phyloP scores from a whole-genome alignment of 2,329 filamentous ascomycete species.

The Ilyonectria sp. region DNA sequence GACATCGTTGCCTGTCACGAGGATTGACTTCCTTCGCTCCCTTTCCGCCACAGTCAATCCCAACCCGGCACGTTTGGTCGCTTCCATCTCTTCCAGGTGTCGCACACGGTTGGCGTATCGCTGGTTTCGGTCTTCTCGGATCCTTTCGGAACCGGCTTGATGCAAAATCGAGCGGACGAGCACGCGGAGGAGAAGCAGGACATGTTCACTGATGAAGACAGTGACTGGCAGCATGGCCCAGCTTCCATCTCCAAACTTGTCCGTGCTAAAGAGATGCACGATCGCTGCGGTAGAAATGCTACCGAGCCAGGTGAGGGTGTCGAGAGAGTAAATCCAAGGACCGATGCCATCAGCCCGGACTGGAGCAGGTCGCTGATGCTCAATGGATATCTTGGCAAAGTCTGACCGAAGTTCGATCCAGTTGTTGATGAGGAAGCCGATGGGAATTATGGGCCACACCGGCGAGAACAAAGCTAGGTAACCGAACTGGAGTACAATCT shows the following conservation, averaged over 20 bases:
- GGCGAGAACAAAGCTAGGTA: conserved; percentile 82
- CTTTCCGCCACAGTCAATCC: conserved; percentile 54
- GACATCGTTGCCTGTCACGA: conserved; percentile 50
- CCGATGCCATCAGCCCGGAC: conserved; percentile 81
- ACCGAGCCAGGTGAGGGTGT: conserved; percentile 80
- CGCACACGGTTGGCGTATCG: conserved; percentile 56
- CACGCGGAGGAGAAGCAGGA: conserved; percentile 74
- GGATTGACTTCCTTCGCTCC: conserved; percentile 56
- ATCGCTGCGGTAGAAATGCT: conserved; percentile 81
- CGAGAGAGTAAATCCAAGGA: conserved; percentile 78
- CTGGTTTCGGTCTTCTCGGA: conserved; percentile 57
- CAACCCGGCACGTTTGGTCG: conserved; percentile 52
- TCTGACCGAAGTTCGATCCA: conserved; percentile 85
- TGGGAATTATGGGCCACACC: conserved; percentile 81
- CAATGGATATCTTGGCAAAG: conserved; percentile 82
- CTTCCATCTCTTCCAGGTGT: conserved; percentile 59
- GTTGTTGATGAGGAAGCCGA: conserved; percentile 83
- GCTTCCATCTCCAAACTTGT: conserved; percentile 68
- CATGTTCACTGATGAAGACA: conserved; percentile 81
- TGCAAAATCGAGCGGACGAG: conserved; percentile 55
- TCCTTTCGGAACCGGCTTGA: conserved; percentile 57
- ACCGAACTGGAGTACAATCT: conserved; percentile 82
- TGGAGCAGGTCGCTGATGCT: conserved; percentile 80
- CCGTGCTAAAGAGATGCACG: conserved; percentile 78
- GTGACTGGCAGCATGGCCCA: conserved; percentile 78